Percentiles rank a stretch among this genome's conserved stretches.
Conservation (phyloP, 306 rosid genomes). For the Cucurbita pepo region DNA sequence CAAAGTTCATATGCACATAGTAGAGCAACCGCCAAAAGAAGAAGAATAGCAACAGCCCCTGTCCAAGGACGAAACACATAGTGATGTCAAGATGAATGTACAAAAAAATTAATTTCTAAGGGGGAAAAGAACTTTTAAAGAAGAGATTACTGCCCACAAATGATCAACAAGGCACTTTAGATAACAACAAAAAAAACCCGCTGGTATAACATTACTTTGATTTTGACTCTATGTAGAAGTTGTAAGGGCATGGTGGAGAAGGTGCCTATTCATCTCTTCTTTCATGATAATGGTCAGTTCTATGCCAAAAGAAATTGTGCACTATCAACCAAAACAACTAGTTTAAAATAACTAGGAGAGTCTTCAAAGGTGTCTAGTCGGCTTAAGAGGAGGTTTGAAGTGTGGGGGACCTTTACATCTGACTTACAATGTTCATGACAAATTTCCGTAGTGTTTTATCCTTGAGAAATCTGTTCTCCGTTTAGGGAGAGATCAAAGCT, state of each 20-base stretch:
- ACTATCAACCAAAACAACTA: background rate
- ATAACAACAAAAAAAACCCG: background rate
- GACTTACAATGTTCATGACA: background rate
- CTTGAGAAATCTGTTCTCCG: background rate
- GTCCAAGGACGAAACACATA: slow-evolving; percentile 12
- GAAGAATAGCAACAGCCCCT: slow-evolving; percentile 95
- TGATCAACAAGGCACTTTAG: background rate
- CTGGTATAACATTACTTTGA: background rate
- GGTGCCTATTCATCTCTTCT: background rate
- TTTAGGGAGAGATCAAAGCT: background rate
- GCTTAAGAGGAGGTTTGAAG: background rate
- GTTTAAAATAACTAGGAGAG: background rate
- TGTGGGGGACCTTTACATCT: background rate
- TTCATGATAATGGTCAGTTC: background rate
- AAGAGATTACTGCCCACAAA: background rate
- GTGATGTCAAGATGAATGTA: background rate
- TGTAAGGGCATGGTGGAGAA: background rate
- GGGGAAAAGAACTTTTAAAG: background rate
- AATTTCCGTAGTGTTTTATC: background rate
- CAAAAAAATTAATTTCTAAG: background rate
- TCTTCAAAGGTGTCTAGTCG: background rate
- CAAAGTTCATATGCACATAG: slow-evolving; percentile 96
- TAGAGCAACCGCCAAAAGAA: slow-evolving; percentile 91
- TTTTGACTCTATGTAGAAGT: background rate
- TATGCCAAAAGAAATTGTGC: background rate